These are phyloP conservation scores for Chloromonas sp. DNA, from an alignment of 163 green algal genomes.

Conservation along the genomic window DNA sequence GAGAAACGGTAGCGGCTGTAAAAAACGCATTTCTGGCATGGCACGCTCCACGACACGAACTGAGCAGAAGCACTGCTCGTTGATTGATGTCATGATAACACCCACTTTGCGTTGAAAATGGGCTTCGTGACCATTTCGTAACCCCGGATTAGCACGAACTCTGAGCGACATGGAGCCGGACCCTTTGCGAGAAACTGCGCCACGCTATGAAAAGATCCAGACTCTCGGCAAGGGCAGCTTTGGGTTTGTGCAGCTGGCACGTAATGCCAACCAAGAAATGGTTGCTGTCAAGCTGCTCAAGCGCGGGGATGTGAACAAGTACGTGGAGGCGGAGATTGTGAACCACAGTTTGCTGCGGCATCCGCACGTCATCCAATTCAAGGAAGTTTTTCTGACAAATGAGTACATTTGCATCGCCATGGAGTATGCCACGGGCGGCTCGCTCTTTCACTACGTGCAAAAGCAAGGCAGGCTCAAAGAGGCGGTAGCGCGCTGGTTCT, in stretches of 20 bases:
- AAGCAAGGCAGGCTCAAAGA: slow-evolving; percentile 70
- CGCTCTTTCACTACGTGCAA: slow-evolving; percentile 47
- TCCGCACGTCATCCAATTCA: slow-evolving; percentile 75
- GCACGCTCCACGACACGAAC: too few relatives aligned
- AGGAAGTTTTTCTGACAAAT: slow-evolving; percentile 75
- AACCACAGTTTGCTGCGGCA: slow-evolving; percentile 74
- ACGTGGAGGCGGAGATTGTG: slow-evolving; percentile 70
- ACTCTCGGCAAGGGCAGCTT: slow-evolving; percentile 80
- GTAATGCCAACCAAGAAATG: slow-evolving; percentile 60
- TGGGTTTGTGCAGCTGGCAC: slow-evolving; percentile 78
- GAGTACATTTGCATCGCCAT: slow-evolving; percentile 70
- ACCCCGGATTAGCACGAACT: too few relatives aligned
- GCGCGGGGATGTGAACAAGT: slow-evolving; percentile 21
- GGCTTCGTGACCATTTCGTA: too few relatives aligned
- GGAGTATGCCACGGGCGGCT: slow-evolving; percentile 54
- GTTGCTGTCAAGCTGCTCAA: slow-evolving; percentile 68
- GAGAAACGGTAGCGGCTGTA: too few relatives aligned
- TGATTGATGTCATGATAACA: too few relatives aligned
- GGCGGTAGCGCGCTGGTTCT: slow-evolving; percentile 84
- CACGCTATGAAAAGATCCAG: slow-evolving; percentile 49
- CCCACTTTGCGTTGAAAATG: too few relatives aligned
- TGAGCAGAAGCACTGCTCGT: too few relatives aligned
- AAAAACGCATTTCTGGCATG: too few relatives aligned
- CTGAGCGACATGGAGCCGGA: slow-evolving; percentile 13
- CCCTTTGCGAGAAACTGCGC: slow-evolving; percentile 13